Conservation (phyloP, 306 rosid species). For the Fagus sylvatica region DNA sequence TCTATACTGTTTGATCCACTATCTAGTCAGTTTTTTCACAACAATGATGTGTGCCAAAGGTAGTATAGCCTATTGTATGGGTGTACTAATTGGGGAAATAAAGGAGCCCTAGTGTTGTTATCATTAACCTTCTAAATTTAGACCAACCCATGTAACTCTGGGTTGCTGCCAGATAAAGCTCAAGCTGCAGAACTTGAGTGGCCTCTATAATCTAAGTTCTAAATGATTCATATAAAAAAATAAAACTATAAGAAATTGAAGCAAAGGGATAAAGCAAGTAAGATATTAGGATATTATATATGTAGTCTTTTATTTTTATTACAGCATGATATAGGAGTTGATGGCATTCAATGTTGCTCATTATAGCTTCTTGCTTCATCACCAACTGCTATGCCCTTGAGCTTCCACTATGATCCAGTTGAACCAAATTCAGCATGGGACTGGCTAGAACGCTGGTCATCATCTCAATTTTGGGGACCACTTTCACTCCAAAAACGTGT, state of each 20-base stretch:
- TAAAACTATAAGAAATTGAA: neutral
- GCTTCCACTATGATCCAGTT: constrained; percentile 31
- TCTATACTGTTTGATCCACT: neutral
- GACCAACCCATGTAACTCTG: neutral
- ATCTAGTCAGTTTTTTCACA: neutral
- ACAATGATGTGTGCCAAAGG: neutral
- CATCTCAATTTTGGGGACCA: constrained; percentile 51
- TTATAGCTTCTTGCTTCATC: constrained; percentile 58
- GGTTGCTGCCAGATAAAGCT: neutral
- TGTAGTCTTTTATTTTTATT: neutral
- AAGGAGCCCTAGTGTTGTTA: neutral
- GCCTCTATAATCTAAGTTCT: neutral
- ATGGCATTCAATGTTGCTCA: neutral
- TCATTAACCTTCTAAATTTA: neutral
- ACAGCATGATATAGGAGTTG: constrained; percentile 1
- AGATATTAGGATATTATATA: constrained; percentile 5
- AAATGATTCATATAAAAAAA: neutral
- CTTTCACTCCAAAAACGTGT: constrained; percentile 24
- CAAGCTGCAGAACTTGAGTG: neutral
- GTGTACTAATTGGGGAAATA: neutral
- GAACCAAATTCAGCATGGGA: constrained; percentile 39
- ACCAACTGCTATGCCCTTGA: constrained; percentile 33
- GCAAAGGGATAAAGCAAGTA: constrained; percentile 1
- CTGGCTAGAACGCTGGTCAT: constrained; percentile 63
- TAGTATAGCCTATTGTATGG: neutral